Base-by-base conservation (phyloP, 208 protist species). In the Trichomonas tenax region DNA sequence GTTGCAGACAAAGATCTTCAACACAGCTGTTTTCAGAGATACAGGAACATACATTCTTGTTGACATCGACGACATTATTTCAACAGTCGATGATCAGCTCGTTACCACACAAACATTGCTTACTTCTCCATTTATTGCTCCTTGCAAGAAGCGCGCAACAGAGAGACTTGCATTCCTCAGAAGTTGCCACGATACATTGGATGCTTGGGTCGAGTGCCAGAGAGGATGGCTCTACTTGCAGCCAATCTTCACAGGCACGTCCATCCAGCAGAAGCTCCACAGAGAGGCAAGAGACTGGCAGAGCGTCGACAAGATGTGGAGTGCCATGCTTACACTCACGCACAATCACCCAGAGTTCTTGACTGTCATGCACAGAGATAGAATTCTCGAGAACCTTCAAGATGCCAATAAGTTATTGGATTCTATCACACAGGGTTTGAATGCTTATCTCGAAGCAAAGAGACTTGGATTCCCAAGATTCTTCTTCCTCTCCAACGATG, bases 141-240 rank as follows among this genome's bases (percentile, higher is more conserved):
- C 96, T 11, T 96, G 97, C 31, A 96, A 89, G 86, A 97, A 97
- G 38, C 88, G 96, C 38, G 97, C 98, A 23, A 97, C 97, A 34
- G 86, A 96, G 21, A 97, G 97, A 97, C 96, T 98, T 41, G 51
- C 90, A n/a, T 82, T 72, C 48, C 90, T 98, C 9, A 82, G 45
- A 72, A 90, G 97, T 21, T 31, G 97, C 17, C 96, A 96, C 45
- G 97, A 97, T n/a, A 97, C 97, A n/a, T 34, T 98, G 21, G 97
- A 98, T n/a, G 96, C 96, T n/a, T 98, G 97, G 97, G 17, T 98
- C 38, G 63, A 96, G 96, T 86, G 96, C 88, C 99, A 99, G 97
- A 98, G 98, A 58, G 98, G 98, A 95, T 99, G 99, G 98, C 98
- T 99, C 97, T 99, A 99, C 97, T 97, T 99, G 34, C 98, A 99